Evolutionary conservation across 176 grass and related monocot species (phyloP), one percentile per base, ranked within the genome.

Genomic region (Cymbopogon citratus): DNA sequence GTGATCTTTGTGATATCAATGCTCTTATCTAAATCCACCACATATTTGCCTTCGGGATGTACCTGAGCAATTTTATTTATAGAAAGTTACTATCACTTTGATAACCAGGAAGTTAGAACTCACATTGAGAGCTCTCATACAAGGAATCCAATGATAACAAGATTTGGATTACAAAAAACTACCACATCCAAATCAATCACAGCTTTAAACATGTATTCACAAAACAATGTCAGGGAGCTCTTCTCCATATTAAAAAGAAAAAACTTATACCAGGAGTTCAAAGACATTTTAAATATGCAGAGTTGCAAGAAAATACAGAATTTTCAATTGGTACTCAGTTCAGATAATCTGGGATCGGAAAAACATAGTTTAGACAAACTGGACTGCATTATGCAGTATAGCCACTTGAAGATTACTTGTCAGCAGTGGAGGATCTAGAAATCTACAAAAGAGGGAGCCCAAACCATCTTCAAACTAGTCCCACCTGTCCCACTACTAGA

Each of bases 1-100:
- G 92, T 98, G 65, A 98, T 91, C 75, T 98, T 98, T 49, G 92
- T 98, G 49, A 98, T 95, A 77, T 98, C 96, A 13, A 98, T 98
- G 85, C 82, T 95, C 87, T 98, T 98, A 66, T 98, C 96, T 51
- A 98, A 80, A 82, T 95, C 96, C 28, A 98, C 96, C 21, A 98
- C 92, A 66, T 98, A 98, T 88, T 98, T 98, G 6, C 96, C 96
- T 92, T 98, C 96, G 0, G 96, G 96, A 75, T 98, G 96, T 36
- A 98, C 96, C 96, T 98, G 90, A 75, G 77, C n/a, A 56, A 69
- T 82, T 67, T 68, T 19, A 87, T 68, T 60, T 52, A 29, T 52
- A 29, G 51, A 63, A 80, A 33, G 81, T 90, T 79, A 78, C 43
- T 76, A 31, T 44, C 21, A 68, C 27, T 44, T 65, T 3, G 12